Evolutionary conservation across 2,329 filamentous ascomycete species (phyloP).

Genomic region (Thermomyces lanuginosus): DNA sequence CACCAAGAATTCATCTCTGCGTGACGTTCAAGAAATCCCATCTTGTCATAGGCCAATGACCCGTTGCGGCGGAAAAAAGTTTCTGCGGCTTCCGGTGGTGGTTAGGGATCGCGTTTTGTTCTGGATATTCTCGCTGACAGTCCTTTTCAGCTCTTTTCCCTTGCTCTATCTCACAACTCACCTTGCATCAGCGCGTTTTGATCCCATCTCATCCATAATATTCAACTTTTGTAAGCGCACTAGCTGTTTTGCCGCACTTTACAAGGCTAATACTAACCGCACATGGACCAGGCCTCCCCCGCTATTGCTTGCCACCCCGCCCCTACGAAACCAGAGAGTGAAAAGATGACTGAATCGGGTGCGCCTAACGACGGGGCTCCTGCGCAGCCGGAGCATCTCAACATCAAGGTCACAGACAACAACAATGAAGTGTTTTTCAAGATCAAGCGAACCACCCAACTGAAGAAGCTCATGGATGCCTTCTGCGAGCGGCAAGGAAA

Average conservation of each 20-base stretch:
- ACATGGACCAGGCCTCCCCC: too few species aligned
- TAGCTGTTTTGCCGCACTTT: too few species aligned
- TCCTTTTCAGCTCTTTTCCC: background rate
- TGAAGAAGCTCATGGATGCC: conserved; percentile 96
- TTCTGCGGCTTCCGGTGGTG: too few species aligned
- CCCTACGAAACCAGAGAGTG: conserved; percentile 19
- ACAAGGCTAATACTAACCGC: too few species aligned
- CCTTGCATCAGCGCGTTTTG: background rate
- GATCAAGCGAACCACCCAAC: conserved; percentile 90
- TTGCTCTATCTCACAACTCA: conserved; percentile 1
- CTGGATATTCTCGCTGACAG: too few species aligned
- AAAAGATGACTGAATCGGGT: conserved; percentile 3
- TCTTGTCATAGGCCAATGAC: too few species aligned
- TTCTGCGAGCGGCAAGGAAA: conserved; percentile 97
- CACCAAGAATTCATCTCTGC: too few species aligned
- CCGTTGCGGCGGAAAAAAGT: too few species aligned
- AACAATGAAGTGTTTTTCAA: conserved; percentile 99
- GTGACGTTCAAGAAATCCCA: too few species aligned
- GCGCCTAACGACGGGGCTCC: conserved; percentile 13
- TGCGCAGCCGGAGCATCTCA: conserved; percentile 57
- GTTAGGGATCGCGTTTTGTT: too few species aligned
- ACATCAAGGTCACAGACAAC: conserved; percentile 98
- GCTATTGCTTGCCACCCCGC: background rate
- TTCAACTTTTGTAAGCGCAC: too few species aligned
- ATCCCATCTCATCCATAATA: background rate